Base-by-base conservation (phyloP, 169 alveolate genomes). In the Sarcocystis neurona region DNA sequence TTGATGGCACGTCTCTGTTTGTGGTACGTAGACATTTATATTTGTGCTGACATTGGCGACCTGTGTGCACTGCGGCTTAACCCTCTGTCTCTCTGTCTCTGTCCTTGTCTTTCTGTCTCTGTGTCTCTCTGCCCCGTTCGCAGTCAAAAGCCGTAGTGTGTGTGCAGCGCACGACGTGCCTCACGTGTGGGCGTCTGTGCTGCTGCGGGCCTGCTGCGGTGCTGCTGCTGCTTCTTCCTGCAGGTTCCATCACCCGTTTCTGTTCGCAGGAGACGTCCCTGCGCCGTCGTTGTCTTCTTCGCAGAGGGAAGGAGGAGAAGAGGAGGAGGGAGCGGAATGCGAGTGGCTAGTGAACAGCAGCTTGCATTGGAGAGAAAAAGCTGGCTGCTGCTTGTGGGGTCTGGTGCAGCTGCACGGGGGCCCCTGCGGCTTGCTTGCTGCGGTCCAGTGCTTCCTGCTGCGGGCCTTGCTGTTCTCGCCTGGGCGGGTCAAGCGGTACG, bases 371-470 rank as follows among this genome's bases (percentile, higher is more conserved):
- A n/a, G n/a, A n/a, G n/a, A n/a, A n/a, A n/a, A n/a, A n/a, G n/a
- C n/a, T n/a, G 79, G 32, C n/a, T 63, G 77, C 39, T 34, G 87
- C 18, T 48, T 39, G 68, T 84, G 89, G 89, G 89, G 89, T 0
- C 89, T 84, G 53, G 72, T 10, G 10, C 89, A 84, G 60, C 3
- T 56, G 53, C 89, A 84, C 34, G 89, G 89, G 30, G 89, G 89
- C 27, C 89, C 89, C 23, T 84, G 89, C 58, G 89, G 89, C 3
- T 56, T 84, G 39, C 53, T 84, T 32, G 89, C 89, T 18, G 37
- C 89, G 2, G 77, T 84, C 37, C 84, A 84, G 82, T 84, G 84
- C 39, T 66, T 84, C 39, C 43, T 84, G 2, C 82, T 84, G 46
- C 50, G 72, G 34, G 23, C 68, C 2, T 34, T 84, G 20, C 47